A percentile compares a stretch with the other conserved stretches of the same genome.
These are phyloP conservation scores for Porphyridium purpureum DNA, from an alignment of 23 red algal species.

Conservation along the genomic window DNA sequence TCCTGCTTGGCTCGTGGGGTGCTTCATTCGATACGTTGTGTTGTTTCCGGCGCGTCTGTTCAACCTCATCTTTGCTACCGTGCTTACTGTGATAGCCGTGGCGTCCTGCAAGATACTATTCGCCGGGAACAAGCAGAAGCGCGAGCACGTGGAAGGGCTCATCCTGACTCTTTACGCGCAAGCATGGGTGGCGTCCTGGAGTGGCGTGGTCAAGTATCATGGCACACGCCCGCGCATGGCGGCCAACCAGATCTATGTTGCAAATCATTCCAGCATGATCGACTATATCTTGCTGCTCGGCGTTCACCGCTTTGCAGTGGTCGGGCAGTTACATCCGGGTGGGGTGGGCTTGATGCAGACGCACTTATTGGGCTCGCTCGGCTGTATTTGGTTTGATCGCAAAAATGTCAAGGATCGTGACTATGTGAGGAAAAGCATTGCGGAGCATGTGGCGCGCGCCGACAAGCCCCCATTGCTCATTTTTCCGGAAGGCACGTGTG, in stretches of 20 bases:
- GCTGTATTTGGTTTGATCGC: constrained; percentile 33
- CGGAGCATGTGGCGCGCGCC: constrained; percentile 10
- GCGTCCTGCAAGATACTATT: neutral
- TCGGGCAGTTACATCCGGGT: constrained; percentile 19
- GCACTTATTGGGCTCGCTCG: constrained; percentile 11
- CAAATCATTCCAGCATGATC: constrained; percentile 25
- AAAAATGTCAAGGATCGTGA: constrained; percentile 22
- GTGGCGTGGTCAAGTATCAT: constrained; percentile 25
- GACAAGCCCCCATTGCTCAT: constrained; percentile 26
- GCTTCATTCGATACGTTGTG: constrained; percentile 10
- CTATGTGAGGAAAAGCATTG: constrained; percentile 12
- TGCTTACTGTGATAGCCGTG: constrained; percentile 2
- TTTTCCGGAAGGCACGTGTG: constrained; percentile 45
- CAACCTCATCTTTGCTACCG: neutral
- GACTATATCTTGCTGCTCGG: constrained; percentile 19
- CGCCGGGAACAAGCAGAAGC: neutral
- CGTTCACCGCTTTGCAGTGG: constrained; percentile 10
- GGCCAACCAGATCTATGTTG: constrained; percentile 15
- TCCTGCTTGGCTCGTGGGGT: constrained; percentile 8
- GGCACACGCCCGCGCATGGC: constrained; percentile 17
- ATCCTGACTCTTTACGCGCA: constrained; percentile 9
- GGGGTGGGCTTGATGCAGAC: constrained; percentile 15
- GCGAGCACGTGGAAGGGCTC: neutral
- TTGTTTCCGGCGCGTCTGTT: constrained; percentile 18
- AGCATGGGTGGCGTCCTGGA: constrained; percentile 22